phyloP scores from a whole-genome alignment of 2,329 filamentous ascomycete genomes.

The Neonectria hederae region DNA sequence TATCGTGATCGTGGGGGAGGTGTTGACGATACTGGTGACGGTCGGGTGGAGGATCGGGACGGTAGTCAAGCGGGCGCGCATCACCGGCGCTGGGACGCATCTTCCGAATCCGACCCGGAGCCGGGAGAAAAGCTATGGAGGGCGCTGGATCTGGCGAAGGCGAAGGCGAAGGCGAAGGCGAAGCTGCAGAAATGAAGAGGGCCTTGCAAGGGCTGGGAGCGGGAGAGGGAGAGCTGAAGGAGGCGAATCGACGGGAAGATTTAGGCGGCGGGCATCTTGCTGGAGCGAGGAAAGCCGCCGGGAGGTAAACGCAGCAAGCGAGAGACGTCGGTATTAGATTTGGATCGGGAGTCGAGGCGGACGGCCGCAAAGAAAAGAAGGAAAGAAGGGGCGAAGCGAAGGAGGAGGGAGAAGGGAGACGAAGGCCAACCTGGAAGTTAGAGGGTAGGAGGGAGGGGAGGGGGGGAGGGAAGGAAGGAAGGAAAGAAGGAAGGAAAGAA shows the following conservation, averaged over 20 bases:
- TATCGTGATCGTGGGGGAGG: conserved; percentile 27
- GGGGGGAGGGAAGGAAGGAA: conserved; percentile 19
- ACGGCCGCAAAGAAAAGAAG: conserved; percentile 21
- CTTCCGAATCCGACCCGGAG: conserved; percentile 24
- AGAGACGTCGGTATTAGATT: conserved; percentile 31
- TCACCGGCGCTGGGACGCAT: conserved; percentile 39
- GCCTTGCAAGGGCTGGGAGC: conserved; percentile 10
- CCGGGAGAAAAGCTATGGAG: not conserved
- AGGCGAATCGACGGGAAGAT: conserved; percentile 17
- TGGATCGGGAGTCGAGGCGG: conserved; percentile 17
- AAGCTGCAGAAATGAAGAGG: not conserved
- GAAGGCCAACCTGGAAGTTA: conserved; percentile 1
- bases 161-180: not conserved
- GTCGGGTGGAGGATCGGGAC: conserved; percentile 17
- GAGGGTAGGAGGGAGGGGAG: conserved; percentile 5
- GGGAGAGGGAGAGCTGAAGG: conserved; percentile 1
- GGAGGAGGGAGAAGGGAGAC: conserved; percentile 20
- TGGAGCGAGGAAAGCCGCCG: conserved; percentile 21
- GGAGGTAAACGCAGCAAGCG: conserved; percentile 25
- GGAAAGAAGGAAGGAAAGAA: conserved; percentile 5
- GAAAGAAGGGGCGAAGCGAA: conserved; percentile 29
- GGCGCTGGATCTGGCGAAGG: not conserved
- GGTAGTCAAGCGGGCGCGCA: conserved; percentile 34
- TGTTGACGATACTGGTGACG: conserved; percentile 25
- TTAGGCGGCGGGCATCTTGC: conserved; percentile 26